Evolutionary conservation across 2,329 filamentous ascomycete genomes (phyloP).

Genomic region (Leptographium galeiforme): DNA sequence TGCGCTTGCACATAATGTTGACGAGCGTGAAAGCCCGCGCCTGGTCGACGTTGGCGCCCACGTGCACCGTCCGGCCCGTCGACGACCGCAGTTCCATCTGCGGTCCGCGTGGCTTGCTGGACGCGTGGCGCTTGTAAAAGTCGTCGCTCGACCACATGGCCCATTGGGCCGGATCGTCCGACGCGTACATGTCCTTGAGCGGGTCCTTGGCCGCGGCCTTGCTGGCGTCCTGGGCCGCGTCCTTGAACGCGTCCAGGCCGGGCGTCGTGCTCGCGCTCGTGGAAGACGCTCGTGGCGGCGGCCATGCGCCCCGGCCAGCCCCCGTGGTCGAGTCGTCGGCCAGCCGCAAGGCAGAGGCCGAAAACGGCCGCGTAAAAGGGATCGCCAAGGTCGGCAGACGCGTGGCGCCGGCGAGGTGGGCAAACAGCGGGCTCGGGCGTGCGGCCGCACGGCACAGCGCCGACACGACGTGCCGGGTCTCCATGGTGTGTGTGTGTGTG

Average conservation of each 20-base stretch:
- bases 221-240: background rate
- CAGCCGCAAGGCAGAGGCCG: background rate
- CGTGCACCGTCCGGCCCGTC: conserved; percentile 29
- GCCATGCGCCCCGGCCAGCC: background rate
- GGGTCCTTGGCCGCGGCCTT: background rate
- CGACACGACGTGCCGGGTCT: background rate
- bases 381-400: no score
- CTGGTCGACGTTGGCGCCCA: conserved; percentile 29
- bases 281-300: background rate
- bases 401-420: no score
- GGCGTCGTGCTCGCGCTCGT: background rate
- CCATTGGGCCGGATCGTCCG: conserved; percentile 10
- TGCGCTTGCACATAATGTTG: conserved; percentile 27
- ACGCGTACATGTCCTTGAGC: conserved; percentile 6
- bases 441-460: background rate
- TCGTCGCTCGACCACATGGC: conserved; percentile 12
- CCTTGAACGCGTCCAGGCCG: background rate
- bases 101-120: conserved; percentile 9
- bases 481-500: background rate
- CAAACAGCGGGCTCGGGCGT: background rate
- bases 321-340: no score
- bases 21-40: conserved; percentile 31
- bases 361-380: background rate
- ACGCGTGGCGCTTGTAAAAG: conserved; percentile 10
- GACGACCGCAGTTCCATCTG: conserved; percentile 25